A percentile compares a stretch with the other conserved stretches of the same genome.
Evolutionary conservation across 2,329 filamentous ascomycete genomes (phyloP).

Genomic region (Tolypocladium amazonense): DNA sequence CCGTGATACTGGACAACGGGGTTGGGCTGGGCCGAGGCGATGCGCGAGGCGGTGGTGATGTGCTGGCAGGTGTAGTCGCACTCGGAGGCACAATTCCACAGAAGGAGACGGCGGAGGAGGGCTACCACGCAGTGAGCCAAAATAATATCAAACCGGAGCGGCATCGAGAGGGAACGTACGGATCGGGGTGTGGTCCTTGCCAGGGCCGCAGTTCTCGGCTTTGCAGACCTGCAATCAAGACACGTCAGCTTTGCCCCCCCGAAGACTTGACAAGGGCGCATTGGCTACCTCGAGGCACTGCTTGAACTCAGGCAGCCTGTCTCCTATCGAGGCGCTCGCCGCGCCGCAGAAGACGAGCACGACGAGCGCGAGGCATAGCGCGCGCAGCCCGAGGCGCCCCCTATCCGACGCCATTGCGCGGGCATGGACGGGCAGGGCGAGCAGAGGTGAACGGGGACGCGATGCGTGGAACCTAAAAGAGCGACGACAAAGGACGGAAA

Average conservation of each 20-base stretch:
- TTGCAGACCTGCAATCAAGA: conserved; percentile 58
- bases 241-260: conserved; percentile 4
- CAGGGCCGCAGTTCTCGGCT: conserved; percentile 64
- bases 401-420: conserved; percentile 18
- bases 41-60: conserved; percentile 66
- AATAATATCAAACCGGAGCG: neutral
- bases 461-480: neutral
- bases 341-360: conserved; percentile 28
- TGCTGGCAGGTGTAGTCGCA: conserved; percentile 98
- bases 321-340: conserved; percentile 67
- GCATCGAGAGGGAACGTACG: conserved; percentile 43
- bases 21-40: conserved; percentile 51
- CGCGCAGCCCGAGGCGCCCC: conserved; percentile 20
- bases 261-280: neutral
- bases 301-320: conserved; percentile 76
- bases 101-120: conserved; percentile 70
- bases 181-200: conserved; percentile 48
- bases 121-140: conserved; percentile 37
- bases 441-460: neutral
- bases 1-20: conserved; percentile 88
- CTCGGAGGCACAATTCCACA: conserved; percentile 88
- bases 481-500: neutral
- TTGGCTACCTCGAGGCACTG: conserved; percentile 66
- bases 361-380: conserved; percentile 22
- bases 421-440: conserved; percentile 15